Conservation (phyloP, 1,284 basidiomycete genomes). For the Ustilago lituana region DNA sequence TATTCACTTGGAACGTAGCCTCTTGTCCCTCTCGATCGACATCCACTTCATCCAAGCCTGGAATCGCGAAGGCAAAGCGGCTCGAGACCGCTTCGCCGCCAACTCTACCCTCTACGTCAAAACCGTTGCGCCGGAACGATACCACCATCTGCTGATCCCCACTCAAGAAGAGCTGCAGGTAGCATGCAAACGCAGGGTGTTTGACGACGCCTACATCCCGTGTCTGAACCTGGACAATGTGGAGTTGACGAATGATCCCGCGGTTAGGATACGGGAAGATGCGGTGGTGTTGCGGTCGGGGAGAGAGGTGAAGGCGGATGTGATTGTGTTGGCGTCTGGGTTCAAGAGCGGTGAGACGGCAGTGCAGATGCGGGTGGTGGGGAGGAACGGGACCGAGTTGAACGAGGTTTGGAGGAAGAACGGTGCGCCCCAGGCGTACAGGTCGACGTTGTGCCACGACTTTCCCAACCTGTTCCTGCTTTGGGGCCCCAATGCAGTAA, state of each 20-base stretch:
- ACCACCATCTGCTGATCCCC: conserved; percentile 55
- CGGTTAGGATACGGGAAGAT: conserved; percentile 28
- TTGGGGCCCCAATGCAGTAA: conserved; percentile 50
- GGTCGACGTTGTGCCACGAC: conserved; percentile 35
- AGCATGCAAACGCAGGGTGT: conserved; percentile 52
- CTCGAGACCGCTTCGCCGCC: conserved; percentile 28
- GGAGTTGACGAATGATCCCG: conserved; percentile 32
- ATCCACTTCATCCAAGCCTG: conserved; percentile 28
- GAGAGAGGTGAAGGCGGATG: conserved; percentile 35
- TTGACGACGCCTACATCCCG: conserved; percentile 48
- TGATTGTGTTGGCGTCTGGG: conserved; percentile 43
- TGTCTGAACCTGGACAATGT: conserved; percentile 37
- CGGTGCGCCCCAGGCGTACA: conserved; percentile 43
- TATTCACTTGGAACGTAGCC: conserved; percentile 16
- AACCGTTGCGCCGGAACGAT: conserved; percentile 47
- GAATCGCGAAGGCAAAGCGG: conserved; percentile 25
- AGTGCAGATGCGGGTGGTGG: conserved; percentile 33
- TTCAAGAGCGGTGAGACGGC: conserved; percentile 39
- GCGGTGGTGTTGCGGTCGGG: conserved; percentile 36
- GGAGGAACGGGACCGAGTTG: conserved; percentile 31
- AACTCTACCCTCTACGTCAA: conserved; percentile 35
- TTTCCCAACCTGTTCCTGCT: conserved; percentile 55
- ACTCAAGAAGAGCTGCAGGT: conserved; percentile 37
- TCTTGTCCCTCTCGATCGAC: conserved; percentile 40
- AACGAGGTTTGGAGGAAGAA: conserved; percentile 35